Evolutionary conservation across 805 yeast genomes (phyloP).

Genomic region (Metschnikowia hibisci): DNA sequence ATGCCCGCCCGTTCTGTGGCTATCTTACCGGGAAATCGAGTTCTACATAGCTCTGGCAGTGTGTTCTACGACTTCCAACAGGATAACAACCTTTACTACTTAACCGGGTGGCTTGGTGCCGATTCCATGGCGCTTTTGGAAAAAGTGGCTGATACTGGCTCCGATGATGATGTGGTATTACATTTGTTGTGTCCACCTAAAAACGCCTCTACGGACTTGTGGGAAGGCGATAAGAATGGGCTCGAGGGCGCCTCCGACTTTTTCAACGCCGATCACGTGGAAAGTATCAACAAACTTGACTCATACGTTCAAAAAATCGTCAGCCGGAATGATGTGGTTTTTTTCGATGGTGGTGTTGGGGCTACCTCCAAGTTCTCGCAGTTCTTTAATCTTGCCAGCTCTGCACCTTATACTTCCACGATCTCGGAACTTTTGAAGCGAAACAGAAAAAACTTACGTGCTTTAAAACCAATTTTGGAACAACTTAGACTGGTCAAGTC

Average conservation of each 20-base stretch:
- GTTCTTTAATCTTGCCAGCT: conserved; percentile 18
- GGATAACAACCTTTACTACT: conserved; percentile 78
- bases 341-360: conserved; percentile 40
- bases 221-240: conserved; percentile 96
- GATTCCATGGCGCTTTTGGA: conserved; percentile 68
- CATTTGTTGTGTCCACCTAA: conserved; percentile 86
- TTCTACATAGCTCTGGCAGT: conserved; percentile 81
- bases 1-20: conserved; percentile 67
- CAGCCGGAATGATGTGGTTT: conserved; percentile 47
- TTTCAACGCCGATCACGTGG: conserved; percentile 82
- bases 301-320: conserved; percentile 46
- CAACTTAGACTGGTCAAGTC: conserved; percentile 69
- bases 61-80: conserved; percentile 93
- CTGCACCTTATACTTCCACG: conserved; percentile 10
- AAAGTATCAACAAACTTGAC: conserved; percentile 44
- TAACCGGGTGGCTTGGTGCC: conserved; percentile 93
- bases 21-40: conserved; percentile 65
- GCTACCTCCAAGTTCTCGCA: conserved; percentile 12
- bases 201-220: conserved; percentile 71
- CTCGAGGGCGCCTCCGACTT: conserved; percentile 73
- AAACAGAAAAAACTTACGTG: conserved; percentile 35
- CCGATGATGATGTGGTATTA: conserved; percentile 48
- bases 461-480: conserved; percentile 42
- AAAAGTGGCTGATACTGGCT: conserved; percentile 48
- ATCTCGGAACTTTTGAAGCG: conserved; percentile 22